Evolutionary conservation across 768 basidiomycete genomes (phyloP), one percentile per base, ranked within the genome.

Genomic region (Crucibulum laeve): DNA sequence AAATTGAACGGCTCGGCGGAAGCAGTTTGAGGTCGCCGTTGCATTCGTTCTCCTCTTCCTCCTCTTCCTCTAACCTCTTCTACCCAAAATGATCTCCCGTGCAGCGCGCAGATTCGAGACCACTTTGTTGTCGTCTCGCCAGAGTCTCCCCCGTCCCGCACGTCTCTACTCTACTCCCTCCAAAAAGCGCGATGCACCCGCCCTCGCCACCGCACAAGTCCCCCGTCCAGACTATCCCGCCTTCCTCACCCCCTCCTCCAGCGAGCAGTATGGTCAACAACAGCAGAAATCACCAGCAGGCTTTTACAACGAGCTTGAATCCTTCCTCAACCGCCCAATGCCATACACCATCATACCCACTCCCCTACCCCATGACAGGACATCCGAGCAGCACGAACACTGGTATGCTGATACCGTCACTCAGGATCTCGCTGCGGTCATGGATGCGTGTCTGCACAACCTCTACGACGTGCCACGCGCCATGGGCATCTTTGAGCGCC

Each of bases 381-480:
- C 58, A 1, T 73, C 73, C 3, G 45, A 51, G 0, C 45, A 62
- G 10, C 69, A 76, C 50, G 73, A 75, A 48, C 49, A 73, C 40
- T 79, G 77, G 64, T 89, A 80, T 61, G 71, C 76, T 4, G 78
- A 87, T 57, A 78, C 87, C 0, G 59, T 65, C 0, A 79, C 83
- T 0, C 77, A 82, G 55, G 87, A 91, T 59, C 70, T 77, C 43
- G 58, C 89, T 8, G 80, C 87, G 0, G 76, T 94, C 49, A 87
- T 94, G 64, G 82, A 87, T 52, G 88, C 90, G 3, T 94, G 92
- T 57, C 64, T 94, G 10, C 75, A 84, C 58, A 78, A 85, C 49
- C 56, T 79, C 2, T 80, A 84, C 59, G 88, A 92, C 57, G 80
- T 92, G 0, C 70, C 75, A 0, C 84, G 92, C 4, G 91, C 91